These are phyloP conservation scores for Cercospora beticola DNA, from an alignment of 2,329 filamentous ascomycete species.

Conservation along the genomic window DNA sequence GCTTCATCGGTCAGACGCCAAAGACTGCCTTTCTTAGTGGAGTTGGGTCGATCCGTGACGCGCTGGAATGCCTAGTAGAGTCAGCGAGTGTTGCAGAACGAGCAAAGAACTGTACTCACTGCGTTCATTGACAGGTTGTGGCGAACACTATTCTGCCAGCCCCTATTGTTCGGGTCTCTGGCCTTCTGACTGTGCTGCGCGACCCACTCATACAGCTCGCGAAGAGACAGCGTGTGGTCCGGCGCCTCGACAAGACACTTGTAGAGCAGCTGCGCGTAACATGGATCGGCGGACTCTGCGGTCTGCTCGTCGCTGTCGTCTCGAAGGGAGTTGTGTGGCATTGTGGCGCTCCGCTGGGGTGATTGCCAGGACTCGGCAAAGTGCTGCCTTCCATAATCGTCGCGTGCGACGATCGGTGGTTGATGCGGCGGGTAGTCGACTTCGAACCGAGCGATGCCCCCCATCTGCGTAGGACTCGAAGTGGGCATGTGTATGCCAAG, in stretches of 20 bases:
- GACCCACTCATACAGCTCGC: conserved; percentile 92
- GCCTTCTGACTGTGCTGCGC: conserved; percentile 75
- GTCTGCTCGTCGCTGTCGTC: conserved; percentile 22
- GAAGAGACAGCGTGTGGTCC: conserved; percentile 70
- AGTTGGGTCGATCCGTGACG: conserved; percentile 47
- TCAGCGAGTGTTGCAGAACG: conserved; percentile 11
- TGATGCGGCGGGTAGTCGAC: conserved; percentile 15
- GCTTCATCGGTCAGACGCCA: conserved; percentile 77
- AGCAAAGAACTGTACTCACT: conserved; percentile 54
- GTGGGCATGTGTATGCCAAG: conserved; percentile 27
- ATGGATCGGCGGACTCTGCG: conserved; percentile 24
- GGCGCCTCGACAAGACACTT: conserved; percentile 68
- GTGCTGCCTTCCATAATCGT: conserved; percentile 13
- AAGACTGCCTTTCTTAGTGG: conserved; percentile 64
- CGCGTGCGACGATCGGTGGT: conserved; percentile 9
- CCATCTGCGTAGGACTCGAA: conserved; percentile 21
- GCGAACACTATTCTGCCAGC: conserved; percentile 94
- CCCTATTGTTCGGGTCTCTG: conserved; percentile 55
- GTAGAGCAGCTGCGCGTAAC: conserved; percentile 79
- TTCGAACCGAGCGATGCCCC: conserved; percentile 11
- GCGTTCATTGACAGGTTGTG: conserved; percentile 96
- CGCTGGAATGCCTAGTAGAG: conserved; percentile 56
- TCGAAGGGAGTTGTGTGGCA: conserved; percentile 18
- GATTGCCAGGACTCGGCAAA: conserved; percentile 2
- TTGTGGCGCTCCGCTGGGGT: conserved; percentile 11